Evolutionary conservation across 768 basidiomycete genomes (phyloP), one percentile per base, ranked within the genome.

Genomic region (Mycena vitilis): DNA sequence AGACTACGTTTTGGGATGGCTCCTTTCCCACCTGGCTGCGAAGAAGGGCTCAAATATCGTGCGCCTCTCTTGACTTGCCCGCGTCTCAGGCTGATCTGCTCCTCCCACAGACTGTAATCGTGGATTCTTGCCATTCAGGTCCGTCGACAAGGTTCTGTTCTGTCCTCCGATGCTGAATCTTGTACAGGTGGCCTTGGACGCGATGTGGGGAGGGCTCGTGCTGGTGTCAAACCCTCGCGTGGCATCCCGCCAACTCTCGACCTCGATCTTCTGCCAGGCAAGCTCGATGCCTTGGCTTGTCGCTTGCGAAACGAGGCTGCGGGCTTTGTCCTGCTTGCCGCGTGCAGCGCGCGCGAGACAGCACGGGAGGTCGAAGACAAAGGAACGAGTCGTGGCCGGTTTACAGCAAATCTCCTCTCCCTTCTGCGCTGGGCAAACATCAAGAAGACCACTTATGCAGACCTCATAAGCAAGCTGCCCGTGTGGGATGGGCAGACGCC

Each of bases 121-220:
- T 53, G 16, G 52, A 53, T 18, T 34, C 52, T 7, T 53, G 52
- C 52, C 15, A 53, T 18, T 53, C 52, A 20, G 52, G 52, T 37
- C 16, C 7, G 34, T 53, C 8, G 18, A 34, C 20, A 8, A 10
- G 47, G 1, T 53, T 36, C 3, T 36, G 12, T 36, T 30, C 5
- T 16, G 5, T 36, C 20, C 12, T 16, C 30, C 30, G 30, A 12
- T 15, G 5, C 51, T 34, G 7, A 52, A 4, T 13, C 13, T 34
- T 15, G 4, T 15, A 52, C 16, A 53, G 52, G 52, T 7, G 52
- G 34, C 3, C 23, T 36, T 30, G 34, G 30, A 36, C 52, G 34
- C 16, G 20, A 20, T 6, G 6, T 10, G 4, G 30, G 11, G 51
- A 25, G 12, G 18, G 15, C 34, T 7, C 52, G 52, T 5, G 13